phyloP scores from a whole-genome alignment of 352 stramenopile species.

The Pythium aquatile region DNA sequence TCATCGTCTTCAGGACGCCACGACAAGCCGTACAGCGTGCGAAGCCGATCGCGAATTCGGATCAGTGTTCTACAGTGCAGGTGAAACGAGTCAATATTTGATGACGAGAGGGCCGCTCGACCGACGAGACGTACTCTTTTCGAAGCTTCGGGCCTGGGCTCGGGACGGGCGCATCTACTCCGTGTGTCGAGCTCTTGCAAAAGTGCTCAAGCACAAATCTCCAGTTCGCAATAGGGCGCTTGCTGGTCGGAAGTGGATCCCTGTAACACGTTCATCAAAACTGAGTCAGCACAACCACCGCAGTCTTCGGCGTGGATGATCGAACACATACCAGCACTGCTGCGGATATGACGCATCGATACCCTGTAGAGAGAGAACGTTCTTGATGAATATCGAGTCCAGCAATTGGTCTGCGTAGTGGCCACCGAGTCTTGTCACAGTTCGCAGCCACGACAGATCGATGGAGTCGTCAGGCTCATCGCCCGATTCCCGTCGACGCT shows the following conservation, averaged over 20 bases:
- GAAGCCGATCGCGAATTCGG: constrained; percentile 61
- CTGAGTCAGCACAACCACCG: not conserved
- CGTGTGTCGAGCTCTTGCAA: constrained; percentile 18
- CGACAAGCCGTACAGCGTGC: constrained; percentile 45
- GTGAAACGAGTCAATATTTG: not conserved
- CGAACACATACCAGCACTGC: constrained; percentile 27
- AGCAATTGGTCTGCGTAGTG: constrained; percentile 27
- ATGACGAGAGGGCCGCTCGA: not conserved
- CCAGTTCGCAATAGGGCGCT: constrained; percentile 26
- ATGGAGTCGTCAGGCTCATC: not conserved
- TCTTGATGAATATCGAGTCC: constrained; percentile 26
- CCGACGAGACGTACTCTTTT: constrained; percentile 21
- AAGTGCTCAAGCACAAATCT: constrained; percentile 29
- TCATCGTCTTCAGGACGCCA: constrained; percentile 51
- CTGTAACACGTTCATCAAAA: not conserved
- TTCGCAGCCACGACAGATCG: constrained; percentile 14
- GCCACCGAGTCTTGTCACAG: constrained; percentile 13
- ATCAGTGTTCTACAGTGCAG: constrained; percentile 41
- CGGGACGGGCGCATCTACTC: constrained; percentile 6
- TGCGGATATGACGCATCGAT: constrained; percentile 27
- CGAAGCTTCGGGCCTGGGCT: constrained; percentile 13
- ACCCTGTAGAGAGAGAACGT: constrained; percentile 24
- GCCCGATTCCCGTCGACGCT: constrained; percentile 12
- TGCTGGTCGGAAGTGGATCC: constrained; percentile 25
- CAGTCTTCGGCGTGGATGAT: not conserved